Conservation (phyloP, 2,329 filamentous ascomycete genomes). For the Fusarium austroafricanum region DNA sequence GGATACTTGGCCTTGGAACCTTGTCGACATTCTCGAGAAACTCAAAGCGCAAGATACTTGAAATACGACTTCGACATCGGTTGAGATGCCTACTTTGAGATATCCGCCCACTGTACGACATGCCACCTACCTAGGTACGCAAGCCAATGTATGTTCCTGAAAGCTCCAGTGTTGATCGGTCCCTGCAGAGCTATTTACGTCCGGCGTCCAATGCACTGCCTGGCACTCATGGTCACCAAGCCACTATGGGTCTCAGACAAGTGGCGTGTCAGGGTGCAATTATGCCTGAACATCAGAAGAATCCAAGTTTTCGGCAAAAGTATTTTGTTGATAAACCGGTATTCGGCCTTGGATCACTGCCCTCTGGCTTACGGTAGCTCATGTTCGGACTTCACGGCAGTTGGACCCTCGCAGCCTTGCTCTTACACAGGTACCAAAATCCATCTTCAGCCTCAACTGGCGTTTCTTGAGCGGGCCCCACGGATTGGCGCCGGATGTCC, state of each 20-base stretch:
- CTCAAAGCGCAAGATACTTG: conserved; percentile 2
- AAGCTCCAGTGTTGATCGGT: conserved; percentile 19
- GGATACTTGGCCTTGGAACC: conserved; percentile 4
- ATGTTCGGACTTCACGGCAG: not conserved
- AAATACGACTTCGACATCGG: conserved; percentile 4
- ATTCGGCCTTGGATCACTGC: conserved; percentile 1
- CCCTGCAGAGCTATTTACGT: conserved; percentile 30
- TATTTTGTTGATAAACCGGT: not conserved
- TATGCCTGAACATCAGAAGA: conserved; percentile 23
- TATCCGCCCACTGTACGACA: conserved; percentile 17
- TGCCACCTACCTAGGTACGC: conserved; percentile 33
- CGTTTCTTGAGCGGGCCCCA: not conserved
- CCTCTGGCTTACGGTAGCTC: not conserved
- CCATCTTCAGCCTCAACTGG: conserved; percentile 7
- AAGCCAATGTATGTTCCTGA: conserved; percentile 28
- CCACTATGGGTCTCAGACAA: conserved; percentile 35
- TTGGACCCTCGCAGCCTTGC: conserved; percentile 14
- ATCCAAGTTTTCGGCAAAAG: not conserved
- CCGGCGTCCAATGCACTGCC: conserved; percentile 28
- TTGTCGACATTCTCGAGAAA: conserved; percentile 2
- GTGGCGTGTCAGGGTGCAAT: conserved; percentile 18
- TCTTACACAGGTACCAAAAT: conserved; percentile 15
- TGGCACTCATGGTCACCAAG: conserved; percentile 21
- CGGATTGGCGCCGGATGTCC: conserved; percentile 16
- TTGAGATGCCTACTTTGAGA: conserved; percentile 1